Percentiles rank a stretch among this genome's conserved stretches.
These are phyloP conservation scores for Fonsecaea multimorphosa DNA, from an alignment of 2,329 filamentous ascomycete genomes.

Conservation along the genomic window DNA sequence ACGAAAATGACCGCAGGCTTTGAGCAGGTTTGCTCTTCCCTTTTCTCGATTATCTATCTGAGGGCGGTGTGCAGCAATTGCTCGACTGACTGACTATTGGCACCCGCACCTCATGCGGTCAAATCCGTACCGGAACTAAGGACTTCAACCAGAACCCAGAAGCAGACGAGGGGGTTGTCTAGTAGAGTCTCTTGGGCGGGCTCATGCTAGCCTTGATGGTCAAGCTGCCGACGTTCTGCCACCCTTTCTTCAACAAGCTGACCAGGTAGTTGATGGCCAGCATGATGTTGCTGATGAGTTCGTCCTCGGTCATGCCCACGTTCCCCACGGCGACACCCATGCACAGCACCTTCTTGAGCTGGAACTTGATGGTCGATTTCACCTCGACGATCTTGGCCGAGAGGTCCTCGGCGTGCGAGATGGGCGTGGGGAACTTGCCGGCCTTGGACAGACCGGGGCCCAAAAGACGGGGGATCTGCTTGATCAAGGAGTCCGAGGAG, in stretches of 20 bases:
- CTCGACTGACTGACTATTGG: background rate
- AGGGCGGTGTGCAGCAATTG: background rate
- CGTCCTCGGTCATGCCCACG: conserved; percentile 95
- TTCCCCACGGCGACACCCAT: conserved; percentile 99
- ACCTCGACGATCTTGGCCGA: conserved; percentile 96
- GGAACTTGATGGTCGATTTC: conserved; percentile 99
- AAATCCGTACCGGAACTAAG: too few relatives aligned
- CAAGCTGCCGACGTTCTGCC: conserved; percentile 99
- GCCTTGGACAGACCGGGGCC: conserved; percentile 88
- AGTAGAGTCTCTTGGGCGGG: conserved; percentile 97
- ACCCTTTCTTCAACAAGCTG: conserved; percentile 99
- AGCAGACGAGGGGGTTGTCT: conserved; percentile 55
- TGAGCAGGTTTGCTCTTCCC: background rate
- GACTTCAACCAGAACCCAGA: background rate
- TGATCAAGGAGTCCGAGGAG: conserved; percentile 96
- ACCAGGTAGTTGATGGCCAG: conserved; percentile 99
- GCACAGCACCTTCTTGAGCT: conserved; percentile 99
- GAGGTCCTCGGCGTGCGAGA: conserved; percentile 96
- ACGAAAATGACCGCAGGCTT: background rate
- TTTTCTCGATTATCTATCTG: background rate
- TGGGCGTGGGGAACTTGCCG: conserved; percentile 99
- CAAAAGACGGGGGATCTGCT: conserved; percentile 99
- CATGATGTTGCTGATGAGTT: conserved; percentile 99
- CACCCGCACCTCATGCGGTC: background rate
- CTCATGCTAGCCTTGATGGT: conserved; percentile 99